These are phyloP conservation scores for Ceratonia siliqua DNA, from an alignment of 306 rosid species.

Conservation along the genomic window DNA sequence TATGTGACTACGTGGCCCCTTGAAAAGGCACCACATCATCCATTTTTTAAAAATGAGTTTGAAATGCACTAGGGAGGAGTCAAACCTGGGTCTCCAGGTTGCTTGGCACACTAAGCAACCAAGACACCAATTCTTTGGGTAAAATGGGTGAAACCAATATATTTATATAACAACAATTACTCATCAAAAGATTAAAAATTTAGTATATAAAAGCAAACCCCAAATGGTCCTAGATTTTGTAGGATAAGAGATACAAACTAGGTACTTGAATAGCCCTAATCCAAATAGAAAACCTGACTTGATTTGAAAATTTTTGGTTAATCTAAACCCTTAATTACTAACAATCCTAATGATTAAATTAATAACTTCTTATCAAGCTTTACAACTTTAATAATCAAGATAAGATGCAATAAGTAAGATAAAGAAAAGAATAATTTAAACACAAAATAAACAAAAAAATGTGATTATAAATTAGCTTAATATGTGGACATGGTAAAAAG, in stretches of 20 bases:
- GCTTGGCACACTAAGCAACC: too few relatives aligned
- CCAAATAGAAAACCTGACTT: neutral
- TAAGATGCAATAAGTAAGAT: neutral
- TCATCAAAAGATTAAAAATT: too few relatives aligned
- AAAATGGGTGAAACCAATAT: too few relatives aligned
- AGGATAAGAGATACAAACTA: neutral
- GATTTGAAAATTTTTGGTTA: neutral
- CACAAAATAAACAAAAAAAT: neutral
- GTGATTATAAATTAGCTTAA: neutral
- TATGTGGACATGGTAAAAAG: neutral
- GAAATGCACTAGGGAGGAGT: too few relatives aligned
- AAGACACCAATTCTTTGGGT: too few relatives aligned
- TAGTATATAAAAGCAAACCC: neutral
- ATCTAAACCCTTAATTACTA: neutral
- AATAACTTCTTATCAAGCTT: neutral
- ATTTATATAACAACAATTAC: too few relatives aligned
- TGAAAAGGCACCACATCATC: too few relatives aligned
- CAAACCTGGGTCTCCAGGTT: too few relatives aligned
- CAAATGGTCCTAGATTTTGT: neutral
- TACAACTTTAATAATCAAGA: too few relatives aligned
- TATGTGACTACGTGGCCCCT: too few relatives aligned
- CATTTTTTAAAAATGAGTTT: too few relatives aligned
- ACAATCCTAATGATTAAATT: neutral
- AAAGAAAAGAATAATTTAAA: too few relatives aligned
- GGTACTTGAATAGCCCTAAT: neutral